Evolutionary conservation across 2,329 filamentous ascomycete genomes (phyloP).

Genomic region (Aspergillus clavatus): DNA sequence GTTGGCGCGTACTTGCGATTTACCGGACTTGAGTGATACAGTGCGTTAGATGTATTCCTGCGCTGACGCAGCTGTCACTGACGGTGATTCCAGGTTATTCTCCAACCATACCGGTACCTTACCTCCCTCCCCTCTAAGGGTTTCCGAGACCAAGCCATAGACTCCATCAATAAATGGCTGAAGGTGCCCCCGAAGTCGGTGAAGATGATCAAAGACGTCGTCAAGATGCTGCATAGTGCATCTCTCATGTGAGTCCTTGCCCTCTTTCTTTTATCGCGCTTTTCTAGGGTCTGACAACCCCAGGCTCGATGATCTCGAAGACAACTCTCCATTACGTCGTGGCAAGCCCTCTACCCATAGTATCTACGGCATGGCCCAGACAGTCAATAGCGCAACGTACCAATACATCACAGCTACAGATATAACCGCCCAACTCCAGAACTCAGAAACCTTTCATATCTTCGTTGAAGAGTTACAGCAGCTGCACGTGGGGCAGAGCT

Average conservation of each 20-base stretch:
- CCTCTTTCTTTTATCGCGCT: not conserved
- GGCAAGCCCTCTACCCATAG: constrained; percentile 41
- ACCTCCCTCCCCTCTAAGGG: constrained; percentile 34
- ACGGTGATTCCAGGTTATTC: not conserved
- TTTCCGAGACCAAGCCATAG: constrained; percentile 32
- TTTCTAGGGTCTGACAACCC: not conserved
- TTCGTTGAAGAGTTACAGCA: constrained; percentile 35
- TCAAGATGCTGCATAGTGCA: constrained; percentile 37
- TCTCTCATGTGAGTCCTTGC: constrained; percentile 28
- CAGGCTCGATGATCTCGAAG: constrained; percentile 44
- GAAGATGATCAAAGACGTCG: constrained; percentile 31
- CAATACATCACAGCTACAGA: constrained; percentile 32
- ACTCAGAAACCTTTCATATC: constrained; percentile 29
- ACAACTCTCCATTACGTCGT: constrained; percentile 39
- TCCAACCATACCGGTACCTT: constrained; percentile 21
- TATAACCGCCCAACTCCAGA: constrained; percentile 25
- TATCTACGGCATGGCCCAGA: constrained; percentile 42
- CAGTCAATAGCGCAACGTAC: constrained; percentile 45
- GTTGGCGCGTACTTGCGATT: not conserved
- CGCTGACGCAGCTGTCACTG: not conserved
- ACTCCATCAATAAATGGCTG: constrained; percentile 37
- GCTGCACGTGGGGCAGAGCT: constrained; percentile 37
- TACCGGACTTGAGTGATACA: not conserved
- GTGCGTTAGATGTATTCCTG: not conserved
- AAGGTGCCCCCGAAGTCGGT: constrained; percentile 28